Evolutionary conservation across 257 asterid genomes (phyloP).

Genomic region (Haberlea rhodopensis): DNA sequence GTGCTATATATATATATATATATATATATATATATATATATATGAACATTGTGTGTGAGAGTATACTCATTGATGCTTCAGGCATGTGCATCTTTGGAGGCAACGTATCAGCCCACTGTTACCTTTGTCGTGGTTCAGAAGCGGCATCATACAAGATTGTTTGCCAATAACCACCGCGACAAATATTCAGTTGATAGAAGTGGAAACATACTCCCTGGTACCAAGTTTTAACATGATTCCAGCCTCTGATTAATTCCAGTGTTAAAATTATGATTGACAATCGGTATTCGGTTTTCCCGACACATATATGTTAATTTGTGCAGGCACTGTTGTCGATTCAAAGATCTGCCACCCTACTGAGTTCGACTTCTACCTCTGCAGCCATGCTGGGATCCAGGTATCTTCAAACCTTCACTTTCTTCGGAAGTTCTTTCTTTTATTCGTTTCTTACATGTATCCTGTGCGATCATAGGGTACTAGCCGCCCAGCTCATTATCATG

Average conservation of each 20-base stretch:
- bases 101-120: conserved; percentile 90
- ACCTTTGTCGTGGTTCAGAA: conserved; percentile 97
- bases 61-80: conserved; percentile 21
- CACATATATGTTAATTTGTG: conserved; percentile 1
- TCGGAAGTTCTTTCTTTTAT: not conserved
- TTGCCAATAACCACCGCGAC: conserved; percentile 75
- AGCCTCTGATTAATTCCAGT: not conserved
- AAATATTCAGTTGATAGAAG: conserved; percentile 63
- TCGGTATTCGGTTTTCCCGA: not conserved
- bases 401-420: not conserved
- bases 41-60: not conserved
- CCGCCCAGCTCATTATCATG: conserved; percentile 96
- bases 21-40: not conserved
- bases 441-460: not conserved
- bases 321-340: conserved; percentile 96
- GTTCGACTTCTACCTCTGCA: conserved; percentile 91
- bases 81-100: conserved; percentile 97
- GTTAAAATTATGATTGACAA: not conserved
- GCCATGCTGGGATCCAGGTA: conserved; percentile 98
- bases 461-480: conserved; percentile 57
- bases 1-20: not conserved
- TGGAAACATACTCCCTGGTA: conserved; percentile 91
- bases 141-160: conserved; percentile 89
- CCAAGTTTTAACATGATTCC: conserved; percentile 4
- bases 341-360: conserved; percentile 97